A percentile compares a stretch with the other conserved stretches of the same genome.
Conservation (phyloP, 2,329 filamentous ascomycete genomes). For the Epichloe hybrida region DNA sequence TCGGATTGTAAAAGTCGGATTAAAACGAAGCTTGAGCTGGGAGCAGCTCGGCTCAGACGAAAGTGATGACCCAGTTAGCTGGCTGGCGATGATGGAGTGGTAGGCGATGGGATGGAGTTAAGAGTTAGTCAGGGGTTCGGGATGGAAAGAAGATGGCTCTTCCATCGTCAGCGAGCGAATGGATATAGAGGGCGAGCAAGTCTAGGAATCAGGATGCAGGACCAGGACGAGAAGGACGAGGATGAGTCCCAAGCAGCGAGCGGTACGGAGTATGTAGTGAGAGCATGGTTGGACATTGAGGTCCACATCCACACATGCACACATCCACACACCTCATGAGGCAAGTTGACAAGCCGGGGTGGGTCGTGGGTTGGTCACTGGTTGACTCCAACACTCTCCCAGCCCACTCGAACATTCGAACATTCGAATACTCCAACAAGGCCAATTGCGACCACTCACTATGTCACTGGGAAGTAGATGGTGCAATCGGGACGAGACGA, state of each 20-base stretch:
- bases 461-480: too few relatives aligned
- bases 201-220: not conserved
- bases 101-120: not conserved
- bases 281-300: not conserved
- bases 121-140: not conserved
- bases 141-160: slow-evolving; percentile 3
- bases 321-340: slow-evolving; percentile 1
- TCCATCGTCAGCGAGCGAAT: slow-evolving; percentile 4
- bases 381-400: too few relatives aligned
- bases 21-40: slow-evolving; percentile 1
- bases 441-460: too few relatives aligned
- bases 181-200: not conserved
- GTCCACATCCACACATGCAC: not conserved
- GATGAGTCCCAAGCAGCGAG: not conserved
- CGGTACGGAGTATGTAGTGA: not conserved
- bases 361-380: too few relatives aligned
- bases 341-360: slow-evolving; percentile 5
- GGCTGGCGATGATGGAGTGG: not conserved
- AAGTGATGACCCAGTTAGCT: not conserved
- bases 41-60: slow-evolving; percentile 3
- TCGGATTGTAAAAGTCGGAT: slow-evolving; percentile 33
- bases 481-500: too few relatives aligned
- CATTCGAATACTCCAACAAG: not conserved
- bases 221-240: not conserved
- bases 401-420: not conserved